phyloP scores from a whole-genome alignment of 2,329 filamentous ascomycete genomes.

The Sarocladium brachiariae region DNA sequence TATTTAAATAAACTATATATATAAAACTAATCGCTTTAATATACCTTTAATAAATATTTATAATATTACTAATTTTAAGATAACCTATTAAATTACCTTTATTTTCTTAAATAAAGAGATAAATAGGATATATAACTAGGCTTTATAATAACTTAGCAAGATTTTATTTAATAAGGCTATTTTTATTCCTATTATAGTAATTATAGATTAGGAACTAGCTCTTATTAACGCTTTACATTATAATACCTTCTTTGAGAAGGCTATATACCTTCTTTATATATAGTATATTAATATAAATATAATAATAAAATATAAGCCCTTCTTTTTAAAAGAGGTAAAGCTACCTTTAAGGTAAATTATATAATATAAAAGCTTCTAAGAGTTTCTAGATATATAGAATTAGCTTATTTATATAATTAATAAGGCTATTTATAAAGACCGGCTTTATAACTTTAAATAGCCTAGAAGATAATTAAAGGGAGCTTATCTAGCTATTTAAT shows the following conservation, averaged over 20 bases:
- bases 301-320: background rate
- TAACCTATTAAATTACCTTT: background rate
- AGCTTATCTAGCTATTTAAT: background rate
- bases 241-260: background rate
- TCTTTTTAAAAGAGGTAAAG: background rate
- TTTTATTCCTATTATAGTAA: constrained; percentile 6
- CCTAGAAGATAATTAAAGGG: background rate
- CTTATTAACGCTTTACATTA: constrained; percentile 3
- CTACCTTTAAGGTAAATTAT: background rate
- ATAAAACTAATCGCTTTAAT: constrained; percentile 8
- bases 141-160: constrained; percentile 1
- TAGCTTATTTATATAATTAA: background rate
- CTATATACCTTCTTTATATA: constrained; percentile 4
- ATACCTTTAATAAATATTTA: constrained; percentile 1
- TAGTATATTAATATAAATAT: constrained; percentile 7
- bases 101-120: constrained; percentile 8
- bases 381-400: background rate
- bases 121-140: constrained; percentile 6
- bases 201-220: constrained; percentile 6
- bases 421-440: background rate
- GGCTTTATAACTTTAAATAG: background rate
- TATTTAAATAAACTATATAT: constrained; percentile 6
- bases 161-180: constrained; percentile 6
- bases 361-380: background rate
- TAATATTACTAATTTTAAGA: constrained; percentile 8